Evolutionary conservation across 805 yeast genomes (phyloP).

Genomic region (Metschnikowia proteae): DNA sequence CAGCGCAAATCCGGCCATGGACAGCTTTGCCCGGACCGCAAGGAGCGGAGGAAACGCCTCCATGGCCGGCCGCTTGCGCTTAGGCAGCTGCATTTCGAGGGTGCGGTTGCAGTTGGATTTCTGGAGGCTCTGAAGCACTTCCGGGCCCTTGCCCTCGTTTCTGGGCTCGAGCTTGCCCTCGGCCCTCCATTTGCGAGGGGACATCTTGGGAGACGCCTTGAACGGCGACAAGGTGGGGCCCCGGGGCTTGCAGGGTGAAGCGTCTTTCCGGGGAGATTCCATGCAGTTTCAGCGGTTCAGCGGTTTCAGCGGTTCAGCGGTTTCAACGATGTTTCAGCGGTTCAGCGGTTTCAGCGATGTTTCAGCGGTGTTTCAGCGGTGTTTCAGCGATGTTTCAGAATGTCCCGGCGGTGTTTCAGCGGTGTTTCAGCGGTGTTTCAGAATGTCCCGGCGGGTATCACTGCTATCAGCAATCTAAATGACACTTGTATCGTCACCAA

Average conservation of each 20-base stretch:
- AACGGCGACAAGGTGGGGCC: background rate
- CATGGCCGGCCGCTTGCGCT: constrained; percentile 9
- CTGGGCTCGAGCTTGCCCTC: background rate
- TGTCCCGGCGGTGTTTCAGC: no score
- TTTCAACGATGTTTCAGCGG: no score
- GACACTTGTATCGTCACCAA: no score
- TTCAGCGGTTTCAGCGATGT: no score
- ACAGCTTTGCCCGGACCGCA: constrained; percentile 12
- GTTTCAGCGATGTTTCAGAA: no score
- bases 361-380: no score
- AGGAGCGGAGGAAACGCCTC: constrained; percentile 12
- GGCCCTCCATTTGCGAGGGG: constrained; percentile 1
- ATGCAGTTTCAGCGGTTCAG: background rate
- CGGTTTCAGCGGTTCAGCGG: background rate
- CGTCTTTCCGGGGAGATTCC: background rate
- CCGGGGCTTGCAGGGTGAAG: background rate
- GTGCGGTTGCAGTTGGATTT: constrained; percentile 6
- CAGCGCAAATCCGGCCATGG: constrained; percentile 12
- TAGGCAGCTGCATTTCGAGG: constrained; percentile 10
- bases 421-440: no score
- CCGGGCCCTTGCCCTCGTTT: background rate
- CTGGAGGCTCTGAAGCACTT: constrained; percentile 4
- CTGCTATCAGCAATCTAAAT: no score
- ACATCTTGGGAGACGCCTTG: background rate
- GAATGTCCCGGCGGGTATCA: no score